Evolutionary conservation across 2,329 filamentous ascomycete species (phyloP), one percentile per base, ranked within the genome.

Genomic region (Metarhizium album): DNA sequence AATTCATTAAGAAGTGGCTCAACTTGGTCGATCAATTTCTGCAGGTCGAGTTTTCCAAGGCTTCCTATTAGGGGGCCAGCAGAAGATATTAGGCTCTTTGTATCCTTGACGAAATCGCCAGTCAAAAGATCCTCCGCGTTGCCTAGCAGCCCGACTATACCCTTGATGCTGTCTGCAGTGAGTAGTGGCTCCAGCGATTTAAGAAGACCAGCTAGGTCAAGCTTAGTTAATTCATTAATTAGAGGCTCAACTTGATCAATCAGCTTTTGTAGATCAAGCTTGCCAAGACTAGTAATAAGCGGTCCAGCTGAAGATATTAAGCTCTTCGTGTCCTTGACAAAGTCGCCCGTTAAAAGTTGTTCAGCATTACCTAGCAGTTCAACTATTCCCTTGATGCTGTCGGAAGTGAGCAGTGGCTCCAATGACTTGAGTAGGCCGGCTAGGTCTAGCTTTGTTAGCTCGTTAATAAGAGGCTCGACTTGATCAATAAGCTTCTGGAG

Each of bases 241-340:
- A 72, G 55, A 13, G 70, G 69, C 9, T 58, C 57, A 4, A 69
- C 52, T 5, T 67, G 61, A 1, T 64, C 58, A 1, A 70, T 47
- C 0, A 70, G 51, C 2, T 59, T 60, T 45, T 61, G 53, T 0
- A 70, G 57, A 27, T 71, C 63, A 4, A 65, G 54, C 47, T 65
- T 62, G 45, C 60, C 60, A 2, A 70, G 54, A 2, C 59, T 62
- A 1, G 57, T 54, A 4, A 71, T 59, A 0, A 71, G 53, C 1
- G 68, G 68, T 48, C 48, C 52, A 52, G 64, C 62, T 29, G 56
- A 55, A 0, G 56, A 56, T 33, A 65, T 60, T 3, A 66, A 56
- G 3, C 50, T 52, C 49, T 62, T 58, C 2, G 59, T 59, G 18
- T 62, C 55, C 0, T 55, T 54, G 0, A 66, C 62, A 18, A 60